Evolutionary conservation across 2,329 filamentous ascomycete species (phyloP).

Genomic region (Colletotrichum euphorbiae): DNA sequence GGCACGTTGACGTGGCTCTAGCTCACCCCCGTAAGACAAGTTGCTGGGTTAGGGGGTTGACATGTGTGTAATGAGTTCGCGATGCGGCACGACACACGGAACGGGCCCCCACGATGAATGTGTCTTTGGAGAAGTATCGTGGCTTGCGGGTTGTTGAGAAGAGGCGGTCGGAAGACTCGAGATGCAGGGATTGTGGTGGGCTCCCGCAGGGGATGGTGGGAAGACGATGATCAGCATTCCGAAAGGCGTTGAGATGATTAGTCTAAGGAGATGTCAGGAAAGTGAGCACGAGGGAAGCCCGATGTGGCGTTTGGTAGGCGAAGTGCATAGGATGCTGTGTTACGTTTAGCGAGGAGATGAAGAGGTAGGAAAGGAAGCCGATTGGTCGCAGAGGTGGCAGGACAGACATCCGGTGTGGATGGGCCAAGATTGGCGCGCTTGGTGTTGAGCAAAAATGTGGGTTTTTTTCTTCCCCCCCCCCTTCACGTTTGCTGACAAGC

Average conservation of each 20-base stretch:
- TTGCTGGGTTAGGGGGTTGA: conserved; percentile 7
- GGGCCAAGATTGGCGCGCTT: neutral
- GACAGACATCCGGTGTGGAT: conserved; percentile 7
- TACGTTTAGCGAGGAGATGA: neutral
- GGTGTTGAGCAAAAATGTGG: neutral
- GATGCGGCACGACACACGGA: conserved; percentile 13
- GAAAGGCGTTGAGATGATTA: conserved; percentile 11
- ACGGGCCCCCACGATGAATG: conserved; percentile 13
- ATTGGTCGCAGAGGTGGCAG: conserved; percentile 16
- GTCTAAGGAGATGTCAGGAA: conserved; percentile 2
- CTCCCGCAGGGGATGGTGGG: conserved; percentile 12
- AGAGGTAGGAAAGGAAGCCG: neutral
- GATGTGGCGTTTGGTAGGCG: neutral
- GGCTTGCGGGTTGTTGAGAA: conserved; percentile 32
- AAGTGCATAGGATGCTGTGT: neutral
- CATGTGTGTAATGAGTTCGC: conserved; percentile 13
- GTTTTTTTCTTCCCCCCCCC: neutral
- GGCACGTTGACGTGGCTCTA: conserved; percentile 1
- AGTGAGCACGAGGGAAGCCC: conserved; percentile 12
- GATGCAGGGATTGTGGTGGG: conserved; percentile 34
- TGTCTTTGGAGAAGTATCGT: conserved; percentile 18
- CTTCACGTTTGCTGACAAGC: too few species aligned
- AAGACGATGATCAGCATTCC: neutral
- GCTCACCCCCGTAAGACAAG: conserved; percentile 4
- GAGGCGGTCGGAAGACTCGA: conserved; percentile 26